Base-by-base conservation (phyloP, 257 asterid genomes). In the Salvia splendens region DNA sequence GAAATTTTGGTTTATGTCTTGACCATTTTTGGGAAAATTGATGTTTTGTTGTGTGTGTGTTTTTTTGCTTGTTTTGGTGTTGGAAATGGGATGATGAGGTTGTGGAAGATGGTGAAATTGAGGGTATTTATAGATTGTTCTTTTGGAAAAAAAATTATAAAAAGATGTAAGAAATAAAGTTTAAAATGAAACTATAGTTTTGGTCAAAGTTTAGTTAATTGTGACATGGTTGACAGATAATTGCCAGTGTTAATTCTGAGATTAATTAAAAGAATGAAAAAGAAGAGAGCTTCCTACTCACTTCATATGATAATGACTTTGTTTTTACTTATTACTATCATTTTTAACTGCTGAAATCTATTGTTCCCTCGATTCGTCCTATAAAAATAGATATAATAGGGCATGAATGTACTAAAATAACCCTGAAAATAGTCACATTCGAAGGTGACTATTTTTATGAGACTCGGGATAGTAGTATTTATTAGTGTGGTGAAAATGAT, bases 181-280 rank as follows among this genome's bases (percentile, higher is more conserved):
- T 20, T 0, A 20, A 20, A 20, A 20, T 20, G 24, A 1, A 20
- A 20, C 24, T 33, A 57, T 48, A 58, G 8, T 36, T 30, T 51
- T 45, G 56, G 89, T 83, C 77, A 78, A 77, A 78, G 75, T 65
- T 54, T 56, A 72, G 85, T 78, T 66, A 74, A 63, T 66, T 67
- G 71, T 75, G 72, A 56, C 75, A 78, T 85, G 88, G 95, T 59
- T 33, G 89, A 78, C 97, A 89, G 91, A 82, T 78, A 69, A 65
- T 80, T 79, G 78, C 78, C 88, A 87, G 79, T 79, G 54, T 24
- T 10, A 67, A 20, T 68, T 28, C 1, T 45, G 40, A 41, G 67
- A 17, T 9, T 3, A n/a, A 5, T 3, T 9, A 61, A n/a, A 7
- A 1, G 24, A 40, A 12, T 8, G 0, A 24, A 8, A 30, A 43